A percentile compares a stretch with the other conserved stretches of the same genome.
These are phyloP conservation scores for Globisporangium middletonii DNA, from an alignment of 352 stramenopile species.

Conservation along the genomic window DNA sequence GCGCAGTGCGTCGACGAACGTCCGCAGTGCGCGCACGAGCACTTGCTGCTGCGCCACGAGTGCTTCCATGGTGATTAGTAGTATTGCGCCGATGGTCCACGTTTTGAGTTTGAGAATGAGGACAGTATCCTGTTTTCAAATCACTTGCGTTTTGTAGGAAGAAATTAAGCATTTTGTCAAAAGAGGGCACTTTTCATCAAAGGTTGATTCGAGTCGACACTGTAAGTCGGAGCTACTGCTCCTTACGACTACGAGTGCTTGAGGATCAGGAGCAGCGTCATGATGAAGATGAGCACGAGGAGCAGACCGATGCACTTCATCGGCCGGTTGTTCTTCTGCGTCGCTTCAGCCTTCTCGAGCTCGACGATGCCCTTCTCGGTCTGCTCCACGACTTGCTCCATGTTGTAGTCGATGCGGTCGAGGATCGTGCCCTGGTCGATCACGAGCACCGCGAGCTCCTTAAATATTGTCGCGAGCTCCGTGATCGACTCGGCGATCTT, in stretches of 20 bases:
- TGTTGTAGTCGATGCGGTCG: constrained; percentile 99
- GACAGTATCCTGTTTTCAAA: neutral
- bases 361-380: constrained; percentile 98
- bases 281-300: constrained; percentile 91
- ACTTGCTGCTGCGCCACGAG: constrained; percentile 25
- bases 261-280: constrained; percentile 89
- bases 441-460: constrained; percentile 98
- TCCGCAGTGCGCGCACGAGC: constrained; percentile 46
- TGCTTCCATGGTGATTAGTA: constrained; percentile 4
- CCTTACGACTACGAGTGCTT: constrained; percentile 80
- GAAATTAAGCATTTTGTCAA: too few relatives aligned
- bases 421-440: constrained; percentile 99
- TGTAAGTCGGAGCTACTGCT: neutral
- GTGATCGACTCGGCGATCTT: constrained; percentile 99
- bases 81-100: neutral
- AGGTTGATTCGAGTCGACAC: too few relatives aligned
- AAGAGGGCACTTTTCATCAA: too few relatives aligned
- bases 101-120: neutral
- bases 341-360: constrained; percentile 98
- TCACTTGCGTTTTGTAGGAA: too few relatives aligned
- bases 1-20: constrained; percentile 64
- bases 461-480: constrained; percentile 99
- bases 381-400: constrained; percentile 99
- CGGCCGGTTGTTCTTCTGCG: constrained; percentile 96
- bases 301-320: constrained; percentile 94